Evolutionary conservation across 2,329 filamentous ascomycete species (phyloP), one percentile per base, ranked within the genome.

Genomic region (Allantophomopsis cytisporea): DNA sequence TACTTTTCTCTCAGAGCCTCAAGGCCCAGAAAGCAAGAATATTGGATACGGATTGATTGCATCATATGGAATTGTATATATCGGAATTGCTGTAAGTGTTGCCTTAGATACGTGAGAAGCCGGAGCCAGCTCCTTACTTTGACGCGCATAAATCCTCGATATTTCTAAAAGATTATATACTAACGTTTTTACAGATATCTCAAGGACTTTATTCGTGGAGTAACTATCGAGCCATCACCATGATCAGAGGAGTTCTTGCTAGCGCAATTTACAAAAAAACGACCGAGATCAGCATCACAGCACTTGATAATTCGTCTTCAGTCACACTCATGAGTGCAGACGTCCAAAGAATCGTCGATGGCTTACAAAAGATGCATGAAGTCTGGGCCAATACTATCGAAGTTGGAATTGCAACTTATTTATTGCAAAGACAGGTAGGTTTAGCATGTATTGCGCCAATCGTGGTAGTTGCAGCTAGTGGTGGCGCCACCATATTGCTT

Each of bases 301-400:
- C 45, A 14, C 43, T 50, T 7, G 54, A 57, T 14, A 53, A 60
- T 33, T 51, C 55, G 5, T 56, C 58, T 4, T 52, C 60, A 1
- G 49, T 62, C 13, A 64, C 61, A 2, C 52, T 64, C 36, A 64
- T 64, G 60, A 63, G 60, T 37, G 56, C 60, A 11, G 61, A 63
- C 54, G 58, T 62, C 7, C 59, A 63, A 13, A 54, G 56, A 16
- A 61, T 64, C 30, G 46, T 55, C 5, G 50, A 55, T 16, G 58
- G 58, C 2, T 42, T 55, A 18, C 55, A 43, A 0, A 39, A 43
- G 0, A 40, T 60, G 1, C 55, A 61, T 40, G 59, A 60, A 4
- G 48, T 57, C n/a, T 63, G 60, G 61, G 57, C 59, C 5, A 51
- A 50, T 14, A 41, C 56, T 2, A 35, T 62, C 3, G 55, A 63